phyloP scores from a whole-genome alignment of 1,139 yeast species.

The Yamadazyma siamensis region DNA sequence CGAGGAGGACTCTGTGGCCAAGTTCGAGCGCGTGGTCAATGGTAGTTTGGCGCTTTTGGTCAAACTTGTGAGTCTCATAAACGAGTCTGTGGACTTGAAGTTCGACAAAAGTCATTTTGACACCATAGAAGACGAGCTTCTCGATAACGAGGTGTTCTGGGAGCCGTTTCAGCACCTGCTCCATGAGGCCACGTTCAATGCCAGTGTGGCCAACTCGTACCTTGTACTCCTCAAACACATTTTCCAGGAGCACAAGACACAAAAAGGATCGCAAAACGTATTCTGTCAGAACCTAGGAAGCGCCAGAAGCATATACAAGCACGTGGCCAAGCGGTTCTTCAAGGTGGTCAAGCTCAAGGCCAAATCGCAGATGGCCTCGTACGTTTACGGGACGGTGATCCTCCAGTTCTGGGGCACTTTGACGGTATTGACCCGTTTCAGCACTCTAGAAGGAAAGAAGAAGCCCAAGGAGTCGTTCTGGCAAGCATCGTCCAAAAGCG shows the following conservation, averaged over 20 bases:
- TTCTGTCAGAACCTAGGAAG: constrained; percentile 11
- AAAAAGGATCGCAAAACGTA: constrained; percentile 9
- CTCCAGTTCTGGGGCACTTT: constrained; percentile 50
- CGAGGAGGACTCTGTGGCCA: constrained; percentile 64
- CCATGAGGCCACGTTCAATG: constrained; percentile 30
- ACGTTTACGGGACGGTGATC: constrained; percentile 43
- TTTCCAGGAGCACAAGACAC: constrained; percentile 9
- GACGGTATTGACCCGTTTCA: constrained; percentile 34
- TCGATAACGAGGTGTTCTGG: constrained; percentile 43
- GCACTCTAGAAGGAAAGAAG: constrained; percentile 19
- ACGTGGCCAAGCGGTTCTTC: constrained; percentile 46
- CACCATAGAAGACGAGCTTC: constrained; percentile 18
- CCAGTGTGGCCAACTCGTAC: constrained; percentile 13
- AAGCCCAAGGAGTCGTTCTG: constrained; percentile 47
- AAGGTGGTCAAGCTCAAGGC: constrained; percentile 47
- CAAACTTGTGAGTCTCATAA: constrained; percentile 28
- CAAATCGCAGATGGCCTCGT: constrained; percentile 19
- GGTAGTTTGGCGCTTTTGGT: constrained; percentile 51
- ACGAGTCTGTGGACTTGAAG: constrained; percentile 8
- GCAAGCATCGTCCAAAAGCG: constrained; percentile 46
- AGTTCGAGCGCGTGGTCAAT: constrained; percentile 58
- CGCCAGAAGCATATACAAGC: constrained; percentile 35
- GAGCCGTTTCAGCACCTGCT: constrained; percentile 23
- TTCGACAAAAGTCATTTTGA: constrained; percentile 1
- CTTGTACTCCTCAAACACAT: constrained; percentile 44